Base-by-base conservation (phyloP, 805 yeast species). In the Tetrapisispora namnaoensis region DNA sequence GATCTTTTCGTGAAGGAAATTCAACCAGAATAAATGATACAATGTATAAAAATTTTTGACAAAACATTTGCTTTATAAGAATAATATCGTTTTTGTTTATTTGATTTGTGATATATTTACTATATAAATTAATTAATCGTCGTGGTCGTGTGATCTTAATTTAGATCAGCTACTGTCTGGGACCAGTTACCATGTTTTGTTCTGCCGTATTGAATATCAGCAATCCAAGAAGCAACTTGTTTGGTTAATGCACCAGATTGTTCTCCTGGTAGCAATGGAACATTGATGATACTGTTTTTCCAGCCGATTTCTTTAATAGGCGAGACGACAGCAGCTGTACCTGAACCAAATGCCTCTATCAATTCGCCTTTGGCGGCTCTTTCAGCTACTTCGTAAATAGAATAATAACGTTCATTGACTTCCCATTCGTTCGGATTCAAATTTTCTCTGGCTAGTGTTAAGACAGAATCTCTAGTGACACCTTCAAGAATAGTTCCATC, bases 401-500 rank as follows among this genome's bases (percentile, higher is more conserved):
- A 76, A 69, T 75, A 84, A 69, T 81, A 78, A 70, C 98, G 83
- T 76, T 91, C 98, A 58, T 71, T 76, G 50, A 91, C 71, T 32
- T 67, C 76, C 96, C 97, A 91, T 66, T 86, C 88, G 39, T 75
- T 70, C 47, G 82, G 70, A 56, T 80, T 77, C 55, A 91, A 77
- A 63, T 80, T 83, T 58, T 78, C 82, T 66, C 84, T 82, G 44
- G 91, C 86, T 52, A 91, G 75, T 39, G 75, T 71, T 58, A 91
- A 73, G 49, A 91, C 75, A 10, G 97, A 88, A 66, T 86, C 95
- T 72, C 98, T 82, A 42, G 96, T 89, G 59, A 91, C 95, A 73
- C 98, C 98, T 68, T 86, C 96, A 60, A 91, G 78, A 60, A 91
- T 91, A 53, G 96, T 91, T 55, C 98, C 98, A 63, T 91, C 97